A percentile compares a stretch with the other conserved stretches of the same genome.
phyloP scores from a whole-genome alignment of 345 rosid species.

The Syzygium aromaticum region DNA sequence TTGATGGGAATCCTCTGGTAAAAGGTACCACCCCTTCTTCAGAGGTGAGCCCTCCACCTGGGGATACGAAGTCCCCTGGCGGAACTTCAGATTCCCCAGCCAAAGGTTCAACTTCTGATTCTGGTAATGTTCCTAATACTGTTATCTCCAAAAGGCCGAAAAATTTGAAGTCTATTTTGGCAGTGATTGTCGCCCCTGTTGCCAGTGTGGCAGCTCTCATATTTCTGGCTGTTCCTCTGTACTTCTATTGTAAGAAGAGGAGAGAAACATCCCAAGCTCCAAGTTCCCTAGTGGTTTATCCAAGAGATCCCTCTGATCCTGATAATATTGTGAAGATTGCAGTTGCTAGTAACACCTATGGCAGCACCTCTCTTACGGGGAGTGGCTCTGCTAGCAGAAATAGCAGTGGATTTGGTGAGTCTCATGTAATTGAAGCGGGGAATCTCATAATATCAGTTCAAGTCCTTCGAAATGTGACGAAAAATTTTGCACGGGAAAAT shows the following conservation, averaged over 20 bases:
- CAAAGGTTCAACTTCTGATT: slow-evolving; percentile 10
- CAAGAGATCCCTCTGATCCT: slow-evolving; percentile 53
- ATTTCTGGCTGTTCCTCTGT: slow-evolving; percentile 32
- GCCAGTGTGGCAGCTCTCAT: slow-evolving; percentile 35
- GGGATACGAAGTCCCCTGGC: slow-evolving; percentile 1
- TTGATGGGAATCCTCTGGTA: slow-evolving; percentile 36
- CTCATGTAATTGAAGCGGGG: slow-evolving; percentile 64
- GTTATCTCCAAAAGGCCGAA: slow-evolving; percentile 9
- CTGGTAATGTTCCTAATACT: slow-evolving; percentile 1
- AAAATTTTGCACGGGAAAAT: slow-evolving; percentile 51
- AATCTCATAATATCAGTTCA: slow-evolving; percentile 66
- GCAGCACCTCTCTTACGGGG: slow-evolving; percentile 30
- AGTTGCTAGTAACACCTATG: slow-evolving; percentile 39
- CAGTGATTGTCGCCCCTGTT: slow-evolving; percentile 36
- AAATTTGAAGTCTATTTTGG: slow-evolving; percentile 14
- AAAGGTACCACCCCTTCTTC: slow-evolving; percentile 13
- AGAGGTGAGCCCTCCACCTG: slow-evolving; percentile 12
- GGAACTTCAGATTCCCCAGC: background rate
- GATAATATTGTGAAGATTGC: slow-evolving; percentile 47
- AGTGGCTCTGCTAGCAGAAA: slow-evolving; percentile 47
- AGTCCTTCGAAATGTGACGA: slow-evolving; percentile 64
- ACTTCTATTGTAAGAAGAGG: slow-evolving; percentile 37
- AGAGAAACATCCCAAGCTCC: slow-evolving; percentile 20
- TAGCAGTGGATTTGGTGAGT: slow-evolving; percentile 35
- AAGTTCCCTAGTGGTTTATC: slow-evolving; percentile 53